Evolutionary conservation across 371 early-diverging fungal species (phyloP), one percentile per base, ranked within the genome.

Genomic region (Mortierella sp.): DNA sequence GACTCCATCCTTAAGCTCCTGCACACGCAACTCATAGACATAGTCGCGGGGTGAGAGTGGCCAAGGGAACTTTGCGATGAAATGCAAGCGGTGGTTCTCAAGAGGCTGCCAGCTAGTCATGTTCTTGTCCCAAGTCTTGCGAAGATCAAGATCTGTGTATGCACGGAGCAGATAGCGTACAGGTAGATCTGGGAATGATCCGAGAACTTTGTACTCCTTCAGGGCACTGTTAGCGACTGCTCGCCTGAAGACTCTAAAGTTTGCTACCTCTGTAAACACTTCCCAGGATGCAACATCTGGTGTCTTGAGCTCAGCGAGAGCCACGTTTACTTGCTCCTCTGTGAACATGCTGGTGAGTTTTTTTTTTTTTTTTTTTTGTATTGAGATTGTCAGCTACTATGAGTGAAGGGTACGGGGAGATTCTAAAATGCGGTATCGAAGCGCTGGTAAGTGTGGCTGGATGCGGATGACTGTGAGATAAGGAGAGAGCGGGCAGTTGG

Each of bases 31-130:
- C 46, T 80, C 73, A 31, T 85, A 85, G 3, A 81, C 75, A 69
- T 85, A 85, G 47, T 85, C 83, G 17, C 85, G 64, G 24, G 82
- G 82, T 4, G 80, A 68, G 27, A 84, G 64, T 0, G 85, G 85
- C 85, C 85, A 85, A 11, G 83, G 83, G 27, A 83, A 83, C 55
- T 70, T 54, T 52, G 66, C 61, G 14, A 62, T 51, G 50, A 57
- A 80, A 42, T 78, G 70, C 15, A 70, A 43, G 4, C 65, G 59
- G 30, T 70, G 34, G 31, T 72, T 64, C 11, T 54, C 50, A 41
- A 83, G 76, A 1, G 64, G 50, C 37, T 69, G 50, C 65, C 79
- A 80, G 3, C 70, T 60, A 14, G 72, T 27, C 84, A 85, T 83
- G 48, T 82, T 78, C 8, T 78, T 69, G 39, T 84, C 85, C 85